phyloP scores from a whole-genome alignment of 148 eudicot genomes.

The Spergularia bocconei region DNA sequence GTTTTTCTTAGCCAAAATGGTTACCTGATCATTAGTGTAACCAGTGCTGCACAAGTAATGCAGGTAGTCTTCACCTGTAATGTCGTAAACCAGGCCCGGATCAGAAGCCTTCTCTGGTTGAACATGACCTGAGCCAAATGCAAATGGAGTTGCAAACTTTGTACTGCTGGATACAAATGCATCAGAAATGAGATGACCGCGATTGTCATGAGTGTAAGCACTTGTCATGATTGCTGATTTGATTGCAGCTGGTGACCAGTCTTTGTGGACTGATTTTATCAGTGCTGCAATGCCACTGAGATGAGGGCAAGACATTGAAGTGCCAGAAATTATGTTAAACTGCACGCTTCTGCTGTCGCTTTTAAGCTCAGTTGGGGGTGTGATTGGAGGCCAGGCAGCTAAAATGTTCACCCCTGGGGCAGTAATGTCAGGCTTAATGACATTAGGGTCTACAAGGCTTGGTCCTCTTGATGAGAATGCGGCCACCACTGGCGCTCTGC shows the following conservation, averaged over 20 bases:
- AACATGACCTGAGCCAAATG: constrained; percentile 72
- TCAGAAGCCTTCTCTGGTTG: constrained; percentile 59
- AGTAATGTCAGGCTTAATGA: constrained; percentile 71
- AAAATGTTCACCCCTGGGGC: constrained; percentile 71
- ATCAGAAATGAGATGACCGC: constrained; percentile 40
- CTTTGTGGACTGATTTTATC: constrained; percentile 47
- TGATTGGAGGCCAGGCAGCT: constrained; percentile 73
- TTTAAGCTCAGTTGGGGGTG: constrained; percentile 50
- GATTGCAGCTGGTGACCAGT: constrained; percentile 74
- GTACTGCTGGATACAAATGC: constrained; percentile 33
- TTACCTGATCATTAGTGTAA: constrained; percentile 46
- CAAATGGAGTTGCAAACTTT: constrained; percentile 54
- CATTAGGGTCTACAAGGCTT: constrained; percentile 46
- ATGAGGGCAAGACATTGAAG: constrained; percentile 85
- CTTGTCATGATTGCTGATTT: constrained; percentile 79
- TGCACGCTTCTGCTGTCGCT: constrained; percentile 46
- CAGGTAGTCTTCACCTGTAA: constrained; percentile 46
- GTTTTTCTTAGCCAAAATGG: constrained; percentile 40
- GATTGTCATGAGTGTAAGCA: constrained; percentile 44
- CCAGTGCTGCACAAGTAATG: constrained; percentile 53
- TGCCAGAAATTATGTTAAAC: constrained; percentile 52
- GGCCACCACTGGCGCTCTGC: constrained; percentile 58
- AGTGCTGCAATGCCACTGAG: constrained; percentile 61
- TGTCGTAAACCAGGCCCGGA: constrained; percentile 63
- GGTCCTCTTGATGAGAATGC: constrained; percentile 78